Base-by-base conservation (phyloP, 768 basidiomycete genomes). In the Lyophyllum decastes region DNA sequence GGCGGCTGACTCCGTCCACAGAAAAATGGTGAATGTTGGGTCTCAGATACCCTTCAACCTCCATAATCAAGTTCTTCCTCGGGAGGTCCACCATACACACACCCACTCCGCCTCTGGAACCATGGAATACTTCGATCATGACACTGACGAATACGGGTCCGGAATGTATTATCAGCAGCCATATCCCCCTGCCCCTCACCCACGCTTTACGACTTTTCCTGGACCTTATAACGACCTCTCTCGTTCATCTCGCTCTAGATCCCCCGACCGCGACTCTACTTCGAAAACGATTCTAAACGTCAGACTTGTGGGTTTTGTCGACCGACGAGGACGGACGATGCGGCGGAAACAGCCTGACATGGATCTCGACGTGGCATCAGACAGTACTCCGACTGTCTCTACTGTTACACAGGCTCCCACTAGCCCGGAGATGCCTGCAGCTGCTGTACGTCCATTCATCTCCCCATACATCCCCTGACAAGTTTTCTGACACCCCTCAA, bases 21-120 rank as follows among this genome's bases (percentile, higher is more conserved):
- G 87, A 30, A 86, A 82, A 78, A 88, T 89, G 87, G 86, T 89
- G 61, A 87, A 88, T 55, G 80, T 89, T 14, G 79, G 80, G 54
- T 81, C 83, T 1, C 78, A 76, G 22, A 74, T 83, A 25, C 87
- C 87, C 0, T 88, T 89, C 72, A 83, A 84, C 64, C 74, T 88
- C 58, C 81, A 82, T 66, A 76, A 74, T 52, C 70, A 70, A 51
- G 60, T 68, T 14, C 52, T 71, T 25, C 66, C 66, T 17, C 59
- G 67, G 4, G 64, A 70, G 9, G 58, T 61, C 11, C 64, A 66
- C 10, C 67, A 68, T 12, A 69, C 73, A 16, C 52, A 64, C 4
- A 73, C 74, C 24, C 65, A 69, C 30, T 72, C 70, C 10, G 53
- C 66, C 16, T 70, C 74, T 21, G 57, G 64, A 24, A 67, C 67